Evolutionary conservation across 2,329 filamentous ascomycete genomes (phyloP), one percentile per base, ranked within the genome.

Genomic region (Orbilia blumenaviensis): DNA sequence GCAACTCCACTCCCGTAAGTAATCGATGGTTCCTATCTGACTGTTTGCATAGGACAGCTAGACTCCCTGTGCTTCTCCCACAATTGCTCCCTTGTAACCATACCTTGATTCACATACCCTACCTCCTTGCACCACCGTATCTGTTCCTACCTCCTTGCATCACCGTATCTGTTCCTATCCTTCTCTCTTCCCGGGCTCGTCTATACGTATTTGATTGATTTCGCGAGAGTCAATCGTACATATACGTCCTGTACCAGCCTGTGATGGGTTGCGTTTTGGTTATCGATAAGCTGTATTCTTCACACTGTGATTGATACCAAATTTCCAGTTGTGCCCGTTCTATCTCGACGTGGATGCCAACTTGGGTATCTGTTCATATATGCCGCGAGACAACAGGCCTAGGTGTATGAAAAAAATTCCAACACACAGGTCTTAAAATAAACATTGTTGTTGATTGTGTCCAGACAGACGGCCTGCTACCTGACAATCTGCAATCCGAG

Each of bases 21-120:
- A 56, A 23, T 56, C 32, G 29, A 56, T 1, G 32, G 8, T 56
- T 56, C 52, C 52, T 36, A 36, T 54, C 52, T 56, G 52, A 32
- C 29, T 56, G 18, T 38, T 56, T 21, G 52, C 21, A 38, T 56
- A 29, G n/a, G n/a, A n/a, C n/a, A n/a, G n/a, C n/a, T n/a, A n/a
- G n/a, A n/a, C n/a, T n/a, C n/a, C n/a, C n/a, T n/a, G n/a, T n/a
- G n/a, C n/a, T n/a, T n/a, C n/a, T n/a, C n/a, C n/a, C n/a, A n/a
- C n/a, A n/a, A n/a, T n/a, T n/a, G n/a, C n/a, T n/a, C n/a, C n/a
- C n/a, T n/a, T n/a, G n/a, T n/a, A 10, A 56, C 18, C n/a, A 23
- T n/a, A n/a, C n/a, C n/a, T n/a, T n/a, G n/a, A n/a, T n/a, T n/a
- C n/a, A n/a, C n/a, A n/a, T n/a, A n/a, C n/a, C n/a, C n/a, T n/a